Evolutionary conservation across 495 filamentous ascomycete species (phyloP), one percentile per base, ranked within the genome.

Genomic region (Podospora pseudocomata): DNA sequence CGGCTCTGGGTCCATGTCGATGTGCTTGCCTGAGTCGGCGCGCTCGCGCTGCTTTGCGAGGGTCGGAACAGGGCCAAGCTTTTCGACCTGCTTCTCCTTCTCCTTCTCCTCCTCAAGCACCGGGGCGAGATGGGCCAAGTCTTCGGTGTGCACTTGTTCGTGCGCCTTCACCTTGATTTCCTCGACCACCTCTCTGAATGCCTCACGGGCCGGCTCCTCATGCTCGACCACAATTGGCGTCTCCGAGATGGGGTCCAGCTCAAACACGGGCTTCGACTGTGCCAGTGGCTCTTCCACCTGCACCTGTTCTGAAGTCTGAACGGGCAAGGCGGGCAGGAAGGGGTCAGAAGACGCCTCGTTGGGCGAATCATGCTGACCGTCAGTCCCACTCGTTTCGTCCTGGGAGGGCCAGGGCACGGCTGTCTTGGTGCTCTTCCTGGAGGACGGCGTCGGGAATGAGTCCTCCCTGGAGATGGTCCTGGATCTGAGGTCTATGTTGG

Each of bases 11-110:
- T 71, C 71, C 62, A 71, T 18, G 49, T 71, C 69, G 58, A 77
- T 67, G 16, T 64, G 61, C 71, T 76, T 77, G 65, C 68, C 74
- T 7, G 75, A 76, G 63, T 76, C 75, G 44, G 70, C 68, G 20
- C 75, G 56, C 26, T 74, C 74, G 26, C 66, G 64, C 58, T 60
- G 66, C 19, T 32, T 26, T 0, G 63, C 54, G 18, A 65, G 30
- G 18, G n/a, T 13, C 3, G 57, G 53, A 4, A 53, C 34, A 3
- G 32, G n/a, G 18, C 26, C n/a, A 16, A 58, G 27, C 19, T 64
- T 64, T 19, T 60, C 49, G 16, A 15, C 20, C 59, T 67, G 61
- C 32, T 67, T 54, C 26, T 73, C 69, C 16, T 66, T 53, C 58
- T 69, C 70, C 49, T 15, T n/a, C 59, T 16, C 57, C 27, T 67